Evolutionary conservation across 164 flowering plant genomes (phyloP).

Genomic region (Aristolochia californica): DNA sequence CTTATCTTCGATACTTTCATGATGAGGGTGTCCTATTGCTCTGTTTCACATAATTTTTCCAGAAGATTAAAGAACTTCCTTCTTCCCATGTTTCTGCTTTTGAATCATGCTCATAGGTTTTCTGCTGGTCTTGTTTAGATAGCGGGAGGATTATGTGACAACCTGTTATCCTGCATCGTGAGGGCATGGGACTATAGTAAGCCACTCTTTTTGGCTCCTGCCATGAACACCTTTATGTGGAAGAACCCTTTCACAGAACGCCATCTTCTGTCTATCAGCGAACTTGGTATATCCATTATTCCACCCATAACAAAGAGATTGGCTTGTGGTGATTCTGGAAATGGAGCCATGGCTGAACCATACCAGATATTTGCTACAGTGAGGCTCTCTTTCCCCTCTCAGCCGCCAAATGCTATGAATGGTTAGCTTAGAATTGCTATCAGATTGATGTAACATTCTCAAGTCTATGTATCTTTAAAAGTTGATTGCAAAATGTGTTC

Average conservation of each 20-base stretch:
- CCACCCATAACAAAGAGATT: conserved; percentile 73
- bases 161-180: conserved; percentile 71
- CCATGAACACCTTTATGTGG: conserved; percentile 98
- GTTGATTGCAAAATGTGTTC: too few species aligned
- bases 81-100: too few species aligned
- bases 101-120: too few species aligned
- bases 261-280: conserved; percentile 53
- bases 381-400: conserved; percentile 13
- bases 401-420: conserved; percentile 1
- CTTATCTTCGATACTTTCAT: not conserved
- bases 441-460: too few species aligned
- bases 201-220: conserved; percentile 82
- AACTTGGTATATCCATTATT: conserved; percentile 65
- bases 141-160: conserved; percentile 86
- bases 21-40: not conserved
- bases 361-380: conserved; percentile 56
- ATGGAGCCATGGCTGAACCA: conserved; percentile 97
- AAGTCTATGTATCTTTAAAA: too few species aligned
- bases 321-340: conserved; percentile 85
- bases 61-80: not conserved
- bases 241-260: conserved; percentile 72
- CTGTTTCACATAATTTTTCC: not conserved
- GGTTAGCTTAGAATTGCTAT: not conserved
- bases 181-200: conserved; percentile 92
- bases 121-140: conserved; percentile 27